phyloP scores from a whole-genome alignment of 2,329 filamentous ascomycete genomes.

The Phialemonium atrogriseum region DNA sequence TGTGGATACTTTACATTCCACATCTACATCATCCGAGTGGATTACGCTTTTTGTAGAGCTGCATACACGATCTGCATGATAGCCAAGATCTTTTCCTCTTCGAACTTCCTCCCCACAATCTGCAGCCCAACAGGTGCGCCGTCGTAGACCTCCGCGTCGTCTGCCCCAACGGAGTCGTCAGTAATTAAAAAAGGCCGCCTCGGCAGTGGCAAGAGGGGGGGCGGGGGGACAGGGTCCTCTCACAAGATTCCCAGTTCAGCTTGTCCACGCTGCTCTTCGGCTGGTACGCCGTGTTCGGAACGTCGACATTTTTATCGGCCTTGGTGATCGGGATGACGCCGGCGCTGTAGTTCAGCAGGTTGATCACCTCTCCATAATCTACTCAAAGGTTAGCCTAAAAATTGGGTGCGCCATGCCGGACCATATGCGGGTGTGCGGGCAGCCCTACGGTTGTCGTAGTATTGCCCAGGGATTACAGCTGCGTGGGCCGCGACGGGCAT shows the following conservation, averaged over 20 bases:
- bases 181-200: too few relatives aligned
- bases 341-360: conserved; percentile 47
- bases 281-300: conserved; percentile 24
- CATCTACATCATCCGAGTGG: too few relatives aligned
- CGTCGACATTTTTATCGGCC: conserved; percentile 41
- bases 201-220: background rate
- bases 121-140: conserved; percentile 39
- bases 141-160: conserved; percentile 39
- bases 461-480: conserved; percentile 37
- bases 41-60: too few relatives aligned
- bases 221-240: conserved; percentile 14
- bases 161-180: conserved; percentile 15
- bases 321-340: conserved; percentile 47
- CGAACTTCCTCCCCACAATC: conserved; percentile 36
- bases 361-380: conserved; percentile 25
- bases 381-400: background rate
- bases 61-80: conserved; percentile 25
- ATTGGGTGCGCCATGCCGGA: too few relatives aligned
- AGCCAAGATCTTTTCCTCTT: conserved; percentile 41
- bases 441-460: conserved; percentile 23
- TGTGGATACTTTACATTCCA: too few relatives aligned
- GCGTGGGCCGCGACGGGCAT: conserved; percentile 40
- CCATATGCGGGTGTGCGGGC: too few relatives aligned
- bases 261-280: conserved; percentile 33
- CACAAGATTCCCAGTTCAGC: conserved; percentile 38